Evolutionary conservation across 2,329 filamentous ascomycete species (phyloP), one percentile per base, ranked within the genome.

Genomic region (Aureobasidium uvarum): DNA sequence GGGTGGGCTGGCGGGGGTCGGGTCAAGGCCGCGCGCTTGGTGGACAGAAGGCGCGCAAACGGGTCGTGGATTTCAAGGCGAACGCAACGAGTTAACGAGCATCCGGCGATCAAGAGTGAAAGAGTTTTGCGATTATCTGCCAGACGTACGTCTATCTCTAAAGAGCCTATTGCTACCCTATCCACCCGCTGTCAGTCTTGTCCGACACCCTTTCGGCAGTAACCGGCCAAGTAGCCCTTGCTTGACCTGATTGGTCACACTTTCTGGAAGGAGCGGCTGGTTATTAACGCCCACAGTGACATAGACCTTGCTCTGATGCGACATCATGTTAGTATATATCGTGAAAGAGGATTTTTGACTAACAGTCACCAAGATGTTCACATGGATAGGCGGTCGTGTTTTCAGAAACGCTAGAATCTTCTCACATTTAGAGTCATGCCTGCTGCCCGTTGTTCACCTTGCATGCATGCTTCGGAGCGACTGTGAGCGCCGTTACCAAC

Each of bases 51-150:
- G 55, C 28, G 38, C 20, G n/a, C n/a, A 55, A 18, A 28, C n/a
- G 7, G 16, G 20, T 41, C 5, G 33, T 28, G 23, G 18, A 25
- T 25, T 25, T 33, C 54, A n/a, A 33, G 39, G 31, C 36, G 28
- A 63, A 48, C 23, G 60, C 60, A 33, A 16, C 60, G 48, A 63
- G 60, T 36, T 11, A 54, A 63, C 48, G 60, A 63, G 54, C 38
- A 43, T 58, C 31, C 54, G 54, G 16, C 39, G 16, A 45, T 45
- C 18, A 16, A 7, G 11, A 11, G 10, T 33, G 16, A 7, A 8
- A 11, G 10, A 25, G 54, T 14, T 5, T n/a, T 58, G 54, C 54
- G 54, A 43, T 31, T 56, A 38, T 43, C 54, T 55, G 38, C 52
- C 23, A 55, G 31, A 58, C 23, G 18, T 31, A n/a, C 54, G 25